Conservation (phyloP, 1,284 basidiomycete genomes). For the Melampsora larici-populina region DNA sequence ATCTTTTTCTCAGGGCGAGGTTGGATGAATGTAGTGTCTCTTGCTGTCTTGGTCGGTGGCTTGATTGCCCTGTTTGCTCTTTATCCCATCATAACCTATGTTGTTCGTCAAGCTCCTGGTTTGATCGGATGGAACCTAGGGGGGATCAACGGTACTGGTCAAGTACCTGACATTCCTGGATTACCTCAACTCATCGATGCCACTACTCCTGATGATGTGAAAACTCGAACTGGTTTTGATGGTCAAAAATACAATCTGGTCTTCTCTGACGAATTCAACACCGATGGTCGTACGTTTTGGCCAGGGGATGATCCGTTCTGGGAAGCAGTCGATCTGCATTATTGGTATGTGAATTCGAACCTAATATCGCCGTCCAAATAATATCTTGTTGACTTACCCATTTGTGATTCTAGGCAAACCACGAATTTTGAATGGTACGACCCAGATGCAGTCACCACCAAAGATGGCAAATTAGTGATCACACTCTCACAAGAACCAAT, state of each 20-base stretch:
- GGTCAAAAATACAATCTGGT: slow-evolving; percentile 60
- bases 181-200: slow-evolving; percentile 61
- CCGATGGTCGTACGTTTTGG: slow-evolving; percentile 64
- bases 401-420: slow-evolving; percentile 18
- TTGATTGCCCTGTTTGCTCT: slow-evolving; percentile 44
- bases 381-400: slow-evolving; percentile 60
- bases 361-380: not conserved
- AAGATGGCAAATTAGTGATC: slow-evolving; percentile 70
- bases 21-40: slow-evolving; percentile 49
- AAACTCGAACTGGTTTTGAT: slow-evolving; percentile 63
- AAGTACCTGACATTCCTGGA: slow-evolving; percentile 56
- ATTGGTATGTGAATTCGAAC: slow-evolving; percentile 59
- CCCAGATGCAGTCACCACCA: slow-evolving; percentile 52
- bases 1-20: slow-evolving; percentile 46
- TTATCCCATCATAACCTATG: slow-evolving; percentile 46
- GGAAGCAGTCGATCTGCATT: slow-evolving; percentile 59
- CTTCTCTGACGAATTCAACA: slow-evolving; percentile 89
- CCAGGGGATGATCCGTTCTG: slow-evolving; percentile 62
- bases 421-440: slow-evolving; percentile 53
- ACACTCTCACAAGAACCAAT: slow-evolving; percentile 61
- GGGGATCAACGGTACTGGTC: slow-evolving; percentile 52
- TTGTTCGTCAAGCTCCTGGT: slow-evolving; percentile 46
- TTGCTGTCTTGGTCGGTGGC: slow-evolving; percentile 53
- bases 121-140: slow-evolving; percentile 36
- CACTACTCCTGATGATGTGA: slow-evolving; percentile 64